Evolutionary conservation across 192 early-diverging fungal genomes (phyloP).

Genomic region (Powellomyces hirtus): DNA sequence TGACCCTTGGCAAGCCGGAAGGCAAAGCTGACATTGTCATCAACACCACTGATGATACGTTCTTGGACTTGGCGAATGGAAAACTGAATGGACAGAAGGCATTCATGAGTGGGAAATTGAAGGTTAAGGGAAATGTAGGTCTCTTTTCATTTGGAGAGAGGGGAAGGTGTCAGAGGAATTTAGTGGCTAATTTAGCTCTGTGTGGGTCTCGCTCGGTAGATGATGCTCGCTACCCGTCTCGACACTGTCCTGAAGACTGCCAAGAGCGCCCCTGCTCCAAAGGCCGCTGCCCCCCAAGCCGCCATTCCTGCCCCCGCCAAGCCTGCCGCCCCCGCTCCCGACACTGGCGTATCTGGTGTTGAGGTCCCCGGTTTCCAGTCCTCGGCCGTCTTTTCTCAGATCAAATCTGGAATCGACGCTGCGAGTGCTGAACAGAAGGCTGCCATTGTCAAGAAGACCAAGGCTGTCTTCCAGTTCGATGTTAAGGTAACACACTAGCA

Average conservation of each 20-base stretch:
- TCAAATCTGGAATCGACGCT: conserved; percentile 54
- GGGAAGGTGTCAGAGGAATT: too few species aligned
- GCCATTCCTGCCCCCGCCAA: conserved; percentile 7
- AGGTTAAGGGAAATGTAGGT: conserved; percentile 45
- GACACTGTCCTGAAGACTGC: conserved; percentile 42
- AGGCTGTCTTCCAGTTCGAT: conserved; percentile 54
- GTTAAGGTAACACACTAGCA: too few species aligned
- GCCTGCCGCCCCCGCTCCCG: conserved; percentile 14
- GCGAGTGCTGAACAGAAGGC: conserved; percentile 55
- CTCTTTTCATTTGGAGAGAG: too few species aligned
- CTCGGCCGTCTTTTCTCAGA: conserved; percentile 65
- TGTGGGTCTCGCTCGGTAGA: too few species aligned
- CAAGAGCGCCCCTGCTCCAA: conserved; percentile 21
- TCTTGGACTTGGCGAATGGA: conserved; percentile 43
- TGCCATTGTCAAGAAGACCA: conserved; percentile 63
- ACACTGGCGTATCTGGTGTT: too few species aligned
- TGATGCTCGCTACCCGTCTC: conserved; percentile 33
- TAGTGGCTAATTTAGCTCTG: neutral
- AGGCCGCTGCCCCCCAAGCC: conserved; percentile 10
- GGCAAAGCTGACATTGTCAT: conserved; percentile 46
- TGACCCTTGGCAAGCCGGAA: conserved; percentile 30
- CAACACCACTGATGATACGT: conserved; percentile 38
- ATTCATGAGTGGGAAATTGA: conserved; percentile 49
- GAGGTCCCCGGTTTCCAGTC: conserved; percentile 71
- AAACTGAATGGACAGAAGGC: conserved; percentile 51